Conservation (phyloP, 2,329 filamentous ascomycete genomes). For the Sarocladium oryzae region DNA sequence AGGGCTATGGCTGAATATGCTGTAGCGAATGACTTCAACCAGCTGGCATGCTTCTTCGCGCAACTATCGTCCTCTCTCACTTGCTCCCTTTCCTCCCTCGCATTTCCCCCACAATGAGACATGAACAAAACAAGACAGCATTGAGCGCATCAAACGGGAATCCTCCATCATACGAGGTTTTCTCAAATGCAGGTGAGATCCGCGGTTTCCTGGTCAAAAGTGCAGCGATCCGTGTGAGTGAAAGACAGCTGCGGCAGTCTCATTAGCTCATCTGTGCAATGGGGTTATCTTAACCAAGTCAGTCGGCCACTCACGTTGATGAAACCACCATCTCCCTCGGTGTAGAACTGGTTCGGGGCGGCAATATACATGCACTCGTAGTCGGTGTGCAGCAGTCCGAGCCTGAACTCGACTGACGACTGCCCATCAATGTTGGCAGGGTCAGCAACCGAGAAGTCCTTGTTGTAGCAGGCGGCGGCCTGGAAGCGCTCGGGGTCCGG, state of each 20-base stretch:
- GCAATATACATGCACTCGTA: conserved; percentile 12
- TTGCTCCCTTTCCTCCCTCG: no score
- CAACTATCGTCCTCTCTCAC: no score
- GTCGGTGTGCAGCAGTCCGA: conserved; percentile 7
- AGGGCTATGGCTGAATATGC: no score
- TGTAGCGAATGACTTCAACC: no score
- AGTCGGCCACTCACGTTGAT: conserved; percentile 10
- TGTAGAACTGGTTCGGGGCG: conserved; percentile 12
- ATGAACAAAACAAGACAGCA: no score
- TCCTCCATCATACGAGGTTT: no score
- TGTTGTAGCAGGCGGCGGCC: conserved; percentile 11
- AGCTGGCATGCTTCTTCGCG: no score
- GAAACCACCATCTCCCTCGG: conserved; percentile 12
- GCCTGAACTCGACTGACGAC: conserved; percentile 7
- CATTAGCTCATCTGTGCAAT: neutral
- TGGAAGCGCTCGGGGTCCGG: conserved; percentile 10
- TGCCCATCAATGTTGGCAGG: conserved; percentile 11
- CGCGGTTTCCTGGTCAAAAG: conserved; percentile 10
- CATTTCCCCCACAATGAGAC: no score
- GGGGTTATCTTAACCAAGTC: neutral
- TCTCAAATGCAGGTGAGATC: conserved; percentile 14
- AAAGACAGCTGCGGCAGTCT: conserved; percentile 9
- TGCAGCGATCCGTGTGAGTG: conserved; percentile 10
- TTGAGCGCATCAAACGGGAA: no score
- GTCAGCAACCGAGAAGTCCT: conserved; percentile 9